A percentile compares a stretch with the other conserved stretches of the same genome.
Conservation (phyloP, 2,329 filamentous ascomycete genomes). For the Trichoderma sp. region DNA sequence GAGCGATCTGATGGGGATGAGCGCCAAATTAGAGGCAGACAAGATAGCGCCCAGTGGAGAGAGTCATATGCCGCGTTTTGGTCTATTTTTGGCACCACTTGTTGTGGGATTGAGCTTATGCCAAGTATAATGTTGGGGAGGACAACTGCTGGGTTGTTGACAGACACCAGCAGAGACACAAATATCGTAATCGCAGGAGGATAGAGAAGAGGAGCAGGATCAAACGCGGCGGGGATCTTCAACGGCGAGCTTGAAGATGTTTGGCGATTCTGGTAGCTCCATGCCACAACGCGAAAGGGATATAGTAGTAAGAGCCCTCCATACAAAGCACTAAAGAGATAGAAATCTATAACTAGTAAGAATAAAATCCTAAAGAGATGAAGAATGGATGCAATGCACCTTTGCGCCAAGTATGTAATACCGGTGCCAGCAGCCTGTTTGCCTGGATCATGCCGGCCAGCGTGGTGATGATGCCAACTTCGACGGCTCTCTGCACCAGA, state of each 20-base stretch:
- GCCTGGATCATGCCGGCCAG: constrained; percentile 48
- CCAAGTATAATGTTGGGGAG: constrained; percentile 80
- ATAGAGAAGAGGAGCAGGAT: constrained; percentile 88
- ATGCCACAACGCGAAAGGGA: constrained; percentile 55
- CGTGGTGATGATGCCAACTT: constrained; percentile 49
- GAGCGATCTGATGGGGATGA: constrained; percentile 21
- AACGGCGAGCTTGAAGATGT: constrained; percentile 42
- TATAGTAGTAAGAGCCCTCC: constrained; percentile 49
- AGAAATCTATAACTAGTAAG: constrained; percentile 39
- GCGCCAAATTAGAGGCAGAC: constrained; percentile 57
- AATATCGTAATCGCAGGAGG: constrained; percentile 73
- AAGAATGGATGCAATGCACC: constrained; percentile 37
- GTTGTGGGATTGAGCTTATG: constrained; percentile 70
- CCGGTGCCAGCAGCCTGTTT: constrained; percentile 45
- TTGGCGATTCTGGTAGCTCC: constrained; percentile 42
- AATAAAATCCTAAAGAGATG: background rate
- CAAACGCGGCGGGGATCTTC: constrained; percentile 70
- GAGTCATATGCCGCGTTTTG: constrained; percentile 57
- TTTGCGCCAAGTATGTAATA: constrained; percentile 46
- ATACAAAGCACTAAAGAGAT: constrained; percentile 37
- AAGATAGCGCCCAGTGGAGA: constrained; percentile 76
- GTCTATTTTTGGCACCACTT: constrained; percentile 64
- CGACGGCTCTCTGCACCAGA: constrained; percentile 49
- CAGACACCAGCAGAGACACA: constrained; percentile 70
- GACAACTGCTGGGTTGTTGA: constrained; percentile 57